Evolutionary conservation across 495 filamentous ascomycete species (phyloP).

Genomic region (Letharia columbiana): DNA sequence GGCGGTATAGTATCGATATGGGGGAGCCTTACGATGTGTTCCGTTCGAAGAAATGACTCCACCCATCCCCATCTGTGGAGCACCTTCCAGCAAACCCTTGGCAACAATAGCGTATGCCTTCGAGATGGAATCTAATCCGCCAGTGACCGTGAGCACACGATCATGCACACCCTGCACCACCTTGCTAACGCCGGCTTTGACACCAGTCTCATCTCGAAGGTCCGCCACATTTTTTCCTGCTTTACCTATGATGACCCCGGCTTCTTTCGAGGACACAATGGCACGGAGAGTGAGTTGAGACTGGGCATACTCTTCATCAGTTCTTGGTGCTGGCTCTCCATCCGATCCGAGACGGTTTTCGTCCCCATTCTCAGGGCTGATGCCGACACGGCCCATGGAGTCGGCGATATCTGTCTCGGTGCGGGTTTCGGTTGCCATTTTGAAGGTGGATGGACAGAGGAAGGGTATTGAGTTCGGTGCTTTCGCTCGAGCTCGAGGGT

Average conservation of each 20-base stretch:
- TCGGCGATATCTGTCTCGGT: slow-evolving; percentile 41
- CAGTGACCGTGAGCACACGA: slow-evolving; percentile 90
- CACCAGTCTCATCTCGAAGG: slow-evolving; percentile 91
- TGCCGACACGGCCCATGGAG: slow-evolving; percentile 35
- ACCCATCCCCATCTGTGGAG: slow-evolving; percentile 90
- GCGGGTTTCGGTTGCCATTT: slow-evolving; percentile 42
- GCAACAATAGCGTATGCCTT: slow-evolving; percentile 91
- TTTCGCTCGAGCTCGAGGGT: neutral
- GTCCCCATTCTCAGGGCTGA: slow-evolving; percentile 36
- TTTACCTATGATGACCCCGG: slow-evolving; percentile 97
- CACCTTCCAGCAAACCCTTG: slow-evolving; percentile 81
- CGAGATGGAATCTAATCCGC: slow-evolving; percentile 73
- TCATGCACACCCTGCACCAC: slow-evolving; percentile 96
- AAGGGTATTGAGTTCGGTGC: neutral
- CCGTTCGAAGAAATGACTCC: slow-evolving; percentile 74
- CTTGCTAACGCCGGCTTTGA: slow-evolving; percentile 97
- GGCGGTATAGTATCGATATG: neutral
- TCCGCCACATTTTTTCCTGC: slow-evolving; percentile 97
- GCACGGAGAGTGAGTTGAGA: slow-evolving; percentile 86
- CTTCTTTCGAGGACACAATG: slow-evolving; percentile 97
- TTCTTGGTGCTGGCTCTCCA: slow-evolving; percentile 64
- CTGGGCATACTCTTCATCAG: slow-evolving; percentile 92
- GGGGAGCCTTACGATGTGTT: slow-evolving; percentile 73
- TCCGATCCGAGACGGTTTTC: slow-evolving; percentile 56
- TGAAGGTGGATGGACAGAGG: slow-evolving; percentile 16